phyloP scores from a whole-genome alignment of 2,329 filamentous ascomycete species.

The Endoconidiophora laricicola region DNA sequence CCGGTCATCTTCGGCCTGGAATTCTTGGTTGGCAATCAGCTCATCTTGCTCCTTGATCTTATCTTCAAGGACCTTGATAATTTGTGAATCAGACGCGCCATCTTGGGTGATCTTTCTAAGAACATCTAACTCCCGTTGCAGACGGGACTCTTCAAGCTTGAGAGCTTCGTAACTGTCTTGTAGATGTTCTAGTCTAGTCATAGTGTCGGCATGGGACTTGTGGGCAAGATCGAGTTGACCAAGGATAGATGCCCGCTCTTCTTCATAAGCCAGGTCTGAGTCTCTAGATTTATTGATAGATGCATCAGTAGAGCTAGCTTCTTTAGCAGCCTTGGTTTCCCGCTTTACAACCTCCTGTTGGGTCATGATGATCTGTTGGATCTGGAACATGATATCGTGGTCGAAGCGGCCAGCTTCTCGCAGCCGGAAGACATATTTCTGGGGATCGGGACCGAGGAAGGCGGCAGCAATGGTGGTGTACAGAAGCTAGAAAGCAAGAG shows the following conservation, averaged over 20 bases:
- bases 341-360: conserved; percentile 18
- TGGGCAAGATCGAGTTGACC: conserved; percentile 35
- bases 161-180: conserved; percentile 48
- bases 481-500: conserved; percentile 28
- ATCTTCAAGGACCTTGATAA: conserved; percentile 36
- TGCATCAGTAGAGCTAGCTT: conserved; percentile 17
- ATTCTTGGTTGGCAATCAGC: conserved; percentile 54
- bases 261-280: conserved; percentile 39
- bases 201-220: conserved; percentile 41
- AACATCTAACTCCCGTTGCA: conserved; percentile 36
- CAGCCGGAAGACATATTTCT: conserved; percentile 34
- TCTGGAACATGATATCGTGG: conserved; percentile 26
- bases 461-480: conserved; percentile 45
- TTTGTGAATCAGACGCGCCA: conserved; percentile 34
- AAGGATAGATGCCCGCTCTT: conserved; percentile 33
- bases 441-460: conserved; percentile 40
- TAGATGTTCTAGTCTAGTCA: conserved; percentile 41
- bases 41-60: conserved; percentile 51
- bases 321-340: conserved; percentile 16
- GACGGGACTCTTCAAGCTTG: conserved; percentile 43
- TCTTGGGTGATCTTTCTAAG: conserved; percentile 33
- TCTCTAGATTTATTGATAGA: conserved; percentile 30
- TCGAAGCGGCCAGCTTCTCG: conserved; percentile 22
- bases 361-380: conserved; percentile 30
- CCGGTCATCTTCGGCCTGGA: conserved; percentile 39